Evolutionary conservation across 768 basidiomycete species (phyloP), one percentile per base, ranked within the genome.

Genomic region (Boletus fagicola): DNA sequence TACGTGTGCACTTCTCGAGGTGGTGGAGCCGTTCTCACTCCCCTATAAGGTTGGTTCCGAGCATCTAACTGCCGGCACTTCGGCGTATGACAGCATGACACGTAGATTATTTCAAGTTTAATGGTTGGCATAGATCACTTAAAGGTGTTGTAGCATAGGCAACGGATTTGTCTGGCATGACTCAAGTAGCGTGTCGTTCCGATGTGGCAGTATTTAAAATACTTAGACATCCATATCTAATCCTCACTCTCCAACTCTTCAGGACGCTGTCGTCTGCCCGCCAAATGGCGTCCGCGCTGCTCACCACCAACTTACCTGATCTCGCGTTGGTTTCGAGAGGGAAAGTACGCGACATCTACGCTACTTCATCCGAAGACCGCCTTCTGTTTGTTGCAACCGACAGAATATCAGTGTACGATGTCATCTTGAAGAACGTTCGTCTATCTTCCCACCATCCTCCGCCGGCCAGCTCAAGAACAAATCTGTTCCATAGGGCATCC

Each of bases 341-440:
- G 56, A 99, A 99, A 81, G 97, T 99, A 22, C 85, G 97, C 55
- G 96, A 98, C 73, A 87, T 99, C 68, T 98, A 99, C 75, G 66
- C 82, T 33, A 87, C 84, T 13, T 85, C 87, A 6, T 85, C 84
- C 7, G 79, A 82, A 22, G 80, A 85, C 51, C 81, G 84, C 62
- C 81, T 99, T 20, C 81, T 99, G 42, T 98, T 98, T 69, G 88
- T 98, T 56, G 95, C 96, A 12, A 88, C 91, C 11, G 97, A 99
- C 75, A 82, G 97, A 60, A 96, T 98, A 69, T 96, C 92, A 20
- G 95, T 95, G 0, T 98, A 92, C 78, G 96, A 99, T 79, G 89
- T 97, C 63, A 87, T 98, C 68, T 81, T 99, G 60, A 84, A 85
- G 69, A 94, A 96, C 74, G 96, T 98, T 70, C 65, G 92, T 79